Conservation (phyloP, 2,329 filamentous ascomycete species). For the Fusarium nematophilum region DNA sequence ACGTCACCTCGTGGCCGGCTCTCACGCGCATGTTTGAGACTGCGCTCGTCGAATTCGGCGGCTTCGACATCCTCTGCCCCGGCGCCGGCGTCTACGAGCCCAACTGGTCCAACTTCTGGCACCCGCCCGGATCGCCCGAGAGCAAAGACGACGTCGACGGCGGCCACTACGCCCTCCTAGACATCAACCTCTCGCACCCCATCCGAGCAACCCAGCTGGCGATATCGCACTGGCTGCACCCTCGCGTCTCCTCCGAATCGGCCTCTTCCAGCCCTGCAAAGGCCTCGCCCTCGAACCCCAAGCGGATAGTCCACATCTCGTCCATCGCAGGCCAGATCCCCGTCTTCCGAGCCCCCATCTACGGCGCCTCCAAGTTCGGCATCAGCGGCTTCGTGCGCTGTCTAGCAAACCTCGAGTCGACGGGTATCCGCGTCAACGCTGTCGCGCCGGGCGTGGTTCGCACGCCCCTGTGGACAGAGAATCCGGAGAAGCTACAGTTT, state of each 20-base stretch:
- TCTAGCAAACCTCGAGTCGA: constrained; percentile 50
- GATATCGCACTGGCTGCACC: constrained; percentile 52
- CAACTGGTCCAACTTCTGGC: constrained; percentile 56
- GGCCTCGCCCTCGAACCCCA: constrained; percentile 44
- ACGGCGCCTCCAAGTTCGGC: constrained; percentile 53
- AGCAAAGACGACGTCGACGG: constrained; percentile 46
- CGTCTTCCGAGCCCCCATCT: constrained; percentile 50
- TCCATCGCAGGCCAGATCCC: constrained; percentile 52
- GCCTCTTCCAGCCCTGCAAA: constrained; percentile 6
- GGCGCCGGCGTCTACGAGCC: constrained; percentile 62
- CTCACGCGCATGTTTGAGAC: constrained; percentile 50
- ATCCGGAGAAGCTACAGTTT: constrained; percentile 55
- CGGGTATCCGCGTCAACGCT: constrained; percentile 54
- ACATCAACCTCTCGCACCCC: constrained; percentile 57
- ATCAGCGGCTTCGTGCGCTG: constrained; percentile 55
- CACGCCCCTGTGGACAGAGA: constrained; percentile 59
- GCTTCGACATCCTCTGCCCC: constrained; percentile 57
- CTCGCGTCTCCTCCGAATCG: constrained; percentile 11
- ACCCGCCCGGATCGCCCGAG: constrained; percentile 51
- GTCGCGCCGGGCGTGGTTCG: constrained; percentile 58
- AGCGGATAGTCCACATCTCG: constrained; percentile 52
- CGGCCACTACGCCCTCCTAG: constrained; percentile 50
- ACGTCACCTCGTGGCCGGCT: constrained; percentile 57
- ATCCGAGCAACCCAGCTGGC: constrained; percentile 56
- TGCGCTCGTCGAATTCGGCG: constrained; percentile 50